Base-by-base conservation (phyloP, 305 asterid species). In the Fraxinus floribunda region DNA sequence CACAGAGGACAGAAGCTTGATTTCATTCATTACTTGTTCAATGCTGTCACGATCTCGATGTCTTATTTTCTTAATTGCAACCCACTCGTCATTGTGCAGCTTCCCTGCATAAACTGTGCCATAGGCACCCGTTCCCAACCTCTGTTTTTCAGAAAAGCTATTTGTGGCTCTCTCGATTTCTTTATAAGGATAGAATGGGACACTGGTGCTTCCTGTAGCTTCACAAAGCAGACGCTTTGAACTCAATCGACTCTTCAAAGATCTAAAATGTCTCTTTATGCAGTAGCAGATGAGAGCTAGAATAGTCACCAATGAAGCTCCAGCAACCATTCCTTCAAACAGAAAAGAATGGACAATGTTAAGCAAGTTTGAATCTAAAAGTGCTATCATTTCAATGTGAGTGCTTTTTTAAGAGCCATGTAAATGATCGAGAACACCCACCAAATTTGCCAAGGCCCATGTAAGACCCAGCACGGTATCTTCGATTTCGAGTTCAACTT, bases 81-180 rank as follows among this genome's bases (percentile, higher is more conserved):
- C 98, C 80, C 89, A 86, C 57, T 93, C 95, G 36, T 89, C 88
- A 52, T 90, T 90, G 86, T 90, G 89, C 86, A 97, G 91, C 85
- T 94, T 94, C 36, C 97, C 99, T 0, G 94, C 89, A 70, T 97
- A 97, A 78, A 94, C 98, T 9, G 98, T 97, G 77, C 99, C 99
- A 49, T 93, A 93, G 64, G 99, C 99, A 0, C 99, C 99, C 0
- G 93, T 97, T 80, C 99, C 99, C 10, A 97, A 91, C 81, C 94
- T 88, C 73, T 92, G 94, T 75, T 91, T 93, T 22, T 97, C 98
- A 0, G 91, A 88, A 71, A 97, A 97, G 83, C 91, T 82, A 75
- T 89, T 89, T 4, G 99, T 93, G 6, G 99, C 98, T 71, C 92
- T 83, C 83, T 94, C 97, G 24, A 97, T 91, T 76, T 97, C 99